Base-by-base conservation (phyloP, 371 early-diverging fungal genomes). In the Mucor ambiguus region DNA sequence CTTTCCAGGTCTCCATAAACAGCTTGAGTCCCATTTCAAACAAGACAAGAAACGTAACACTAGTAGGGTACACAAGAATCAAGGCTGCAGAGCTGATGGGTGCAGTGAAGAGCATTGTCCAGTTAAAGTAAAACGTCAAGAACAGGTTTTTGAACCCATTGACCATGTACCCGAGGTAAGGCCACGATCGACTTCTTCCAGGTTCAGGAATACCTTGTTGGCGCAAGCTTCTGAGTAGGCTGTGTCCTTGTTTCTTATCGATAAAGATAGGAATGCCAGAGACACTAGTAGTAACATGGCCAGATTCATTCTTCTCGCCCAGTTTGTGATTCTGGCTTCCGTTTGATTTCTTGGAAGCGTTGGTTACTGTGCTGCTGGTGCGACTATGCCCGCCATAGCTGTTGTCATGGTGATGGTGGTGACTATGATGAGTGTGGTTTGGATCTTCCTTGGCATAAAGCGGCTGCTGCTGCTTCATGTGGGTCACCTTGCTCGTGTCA, bases 111-210 rank as follows among this genome's bases (percentile, higher is more conserved):
- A 67, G 20, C 66, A 70, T 61, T 11, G 72, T 35, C 66, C 70
- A 65, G 46, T 79, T 70, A 65, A 79, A 79, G 30, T 78, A 68
- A 54, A 79, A 67, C 0, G 77, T 77, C 18, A 79, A 52, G 20
- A 69, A 61, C 12, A 72, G 18, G 29, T 65, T 66, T 14, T 65
- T 66, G 43, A 65, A 62, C 3, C 66, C 55, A 22, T 70, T 70
- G 11, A 66, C 22, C 71, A 70, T 70, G 56, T 70, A 70, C 28
- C 66, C 63, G 10, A 66, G 38, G 29, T 70, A 70, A 1, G 71
- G 71, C 66, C 71, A 66, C 8, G 41, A 35, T 1, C 44, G 44
- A 22, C 48, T 55, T 55, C 69, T 30, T 4, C 64, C 69, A 33
- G 69, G 69, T 29, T 68, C 68, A 5, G 68, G 68, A 1, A 63